A percentile compares a stretch with the other conserved stretches of the same genome.
Conservation (phyloP, 1,284 basidiomycete species). For the Puccinia novopanici region DNA sequence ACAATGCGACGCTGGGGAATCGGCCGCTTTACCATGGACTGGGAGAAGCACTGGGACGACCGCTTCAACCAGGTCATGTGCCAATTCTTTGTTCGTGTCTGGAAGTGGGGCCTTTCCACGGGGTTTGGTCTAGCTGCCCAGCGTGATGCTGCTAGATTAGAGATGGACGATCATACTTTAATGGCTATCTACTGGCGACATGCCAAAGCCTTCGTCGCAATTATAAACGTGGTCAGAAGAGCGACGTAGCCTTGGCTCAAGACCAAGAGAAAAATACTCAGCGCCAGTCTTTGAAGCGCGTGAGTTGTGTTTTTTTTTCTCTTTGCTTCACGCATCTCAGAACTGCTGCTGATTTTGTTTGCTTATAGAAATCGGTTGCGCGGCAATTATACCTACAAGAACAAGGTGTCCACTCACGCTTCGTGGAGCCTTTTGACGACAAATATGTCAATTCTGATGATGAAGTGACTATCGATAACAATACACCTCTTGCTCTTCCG, state of each 20-base stretch:
- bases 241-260: background rate
- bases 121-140: constrained; percentile 15
- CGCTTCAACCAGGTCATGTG: constrained; percentile 46
- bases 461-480: constrained; percentile 1
- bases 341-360: background rate
- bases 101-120: constrained; percentile 39
- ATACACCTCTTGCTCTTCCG: background rate
- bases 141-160: constrained; percentile 2
- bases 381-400: constrained; percentile 45
- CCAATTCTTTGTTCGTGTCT: constrained; percentile 44
- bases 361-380: constrained; percentile 30
- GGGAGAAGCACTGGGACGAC: too few relatives aligned
- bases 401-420: constrained; percentile 27
- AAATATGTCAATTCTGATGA: constrained; percentile 27
- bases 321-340: background rate
- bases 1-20: constrained; percentile 44
- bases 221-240: constrained; percentile 16
- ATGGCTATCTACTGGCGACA: constrained; percentile 45
- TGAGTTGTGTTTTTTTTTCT: background rate
- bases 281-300: constrained; percentile 20
- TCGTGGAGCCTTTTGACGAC: constrained; percentile 27
- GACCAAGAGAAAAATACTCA: constrained; percentile 30
- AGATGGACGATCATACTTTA: constrained; percentile 22
- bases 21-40: constrained; percentile 40
- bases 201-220: constrained; percentile 5